These are phyloP conservation scores for Fistulina hepatica DNA, from an alignment of 1,284 basidiomycete genomes.

Conservation along the genomic window DNA sequence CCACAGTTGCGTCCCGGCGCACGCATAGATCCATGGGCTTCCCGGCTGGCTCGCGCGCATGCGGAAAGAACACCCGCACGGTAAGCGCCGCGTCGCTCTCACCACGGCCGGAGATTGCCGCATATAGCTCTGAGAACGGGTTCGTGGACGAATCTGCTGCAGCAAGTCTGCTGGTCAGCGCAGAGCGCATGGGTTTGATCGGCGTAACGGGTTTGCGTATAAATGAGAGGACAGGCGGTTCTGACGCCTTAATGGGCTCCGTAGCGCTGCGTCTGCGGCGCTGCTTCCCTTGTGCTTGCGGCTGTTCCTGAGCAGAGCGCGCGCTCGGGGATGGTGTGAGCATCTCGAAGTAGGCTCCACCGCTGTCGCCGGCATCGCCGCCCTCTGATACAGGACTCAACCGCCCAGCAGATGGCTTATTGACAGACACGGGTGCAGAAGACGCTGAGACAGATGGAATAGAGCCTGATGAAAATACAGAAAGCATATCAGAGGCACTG, in stretches of 20 bases:
- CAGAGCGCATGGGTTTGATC: conserved; percentile 36
- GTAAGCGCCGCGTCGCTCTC: conserved; percentile 47
- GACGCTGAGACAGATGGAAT: conserved; percentile 41
- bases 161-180: conserved; percentile 57
- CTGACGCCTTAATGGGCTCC: too few species aligned
- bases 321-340: conserved; percentile 17
- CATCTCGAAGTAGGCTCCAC: conserved; percentile 25
- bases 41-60: conserved; percentile 52
- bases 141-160: conserved; percentile 52
- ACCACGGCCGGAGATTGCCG: conserved; percentile 64
- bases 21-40: conserved; percentile 59
- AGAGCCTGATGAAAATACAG: conserved; percentile 43
- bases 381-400: conserved; percentile 62
- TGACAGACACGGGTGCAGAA: conserved; percentile 35
- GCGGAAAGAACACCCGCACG: conserved; percentile 84
- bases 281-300: too few species aligned
- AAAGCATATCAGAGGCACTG: conserved; percentile 46
- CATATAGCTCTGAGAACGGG: conserved; percentile 76
- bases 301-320: conserved; percentile 5
- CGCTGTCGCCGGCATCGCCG: conserved; percentile 15
- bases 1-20: conserved; percentile 81
- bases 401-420: conserved; percentile 29
- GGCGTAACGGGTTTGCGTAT: conserved; percentile 38
- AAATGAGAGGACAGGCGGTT: conserved; percentile 30
- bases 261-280: too few species aligned